Evolutionary conservation across 2,329 filamentous ascomycete species (phyloP), one percentile per base, ranked within the genome.

Genomic region (Claviceps sp.): DNA sequence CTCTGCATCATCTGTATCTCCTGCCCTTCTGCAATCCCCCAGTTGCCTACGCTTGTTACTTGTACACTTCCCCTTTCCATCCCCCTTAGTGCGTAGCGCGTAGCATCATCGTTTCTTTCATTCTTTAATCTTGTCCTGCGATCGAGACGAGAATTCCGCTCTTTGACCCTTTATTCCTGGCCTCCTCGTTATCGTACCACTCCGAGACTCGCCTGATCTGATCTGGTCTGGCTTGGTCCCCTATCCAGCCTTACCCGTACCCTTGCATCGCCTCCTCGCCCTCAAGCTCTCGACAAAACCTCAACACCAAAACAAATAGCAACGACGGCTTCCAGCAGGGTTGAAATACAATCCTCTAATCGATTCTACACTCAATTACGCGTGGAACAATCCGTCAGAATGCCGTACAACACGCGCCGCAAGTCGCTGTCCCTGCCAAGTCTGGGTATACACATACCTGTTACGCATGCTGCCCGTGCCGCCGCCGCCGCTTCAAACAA

Each of bases 331-430:
- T 20, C 30, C 45, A 47, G 11, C 44, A 18, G 30, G 45, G 30
- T 47, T 16, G n/a, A 16, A 36, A 34, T 4, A 11, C 30, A 34
- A 6, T 47, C 7, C n/a, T 18, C 34, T 16, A 37, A 24, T 24
- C 46, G 53, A 24, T 8, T 45, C 6, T 47, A 36, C 30, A 34
- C 20, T 42, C 46, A 2, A 3, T 11, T 5, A 26, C 46, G 22
- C 46, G 38, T 46, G 22, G 40, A 34, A 30, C 4, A 26, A 20
- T 4, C 8, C 56, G 22, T 55, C 57, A 60, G 48, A 55, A 95
- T 95, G 89, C 86, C 85, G 65, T 96, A 96, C 77, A 95, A 96
- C 71, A 97, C 91, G 60, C 87, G 91, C 71, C 85, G 90, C 70
- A 97, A 97, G 76, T 95, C 89, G 65, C 75, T 98, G 59, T 96